phyloP scores from a whole-genome alignment of 805 yeast genomes.

The Candida ortonii region DNA sequence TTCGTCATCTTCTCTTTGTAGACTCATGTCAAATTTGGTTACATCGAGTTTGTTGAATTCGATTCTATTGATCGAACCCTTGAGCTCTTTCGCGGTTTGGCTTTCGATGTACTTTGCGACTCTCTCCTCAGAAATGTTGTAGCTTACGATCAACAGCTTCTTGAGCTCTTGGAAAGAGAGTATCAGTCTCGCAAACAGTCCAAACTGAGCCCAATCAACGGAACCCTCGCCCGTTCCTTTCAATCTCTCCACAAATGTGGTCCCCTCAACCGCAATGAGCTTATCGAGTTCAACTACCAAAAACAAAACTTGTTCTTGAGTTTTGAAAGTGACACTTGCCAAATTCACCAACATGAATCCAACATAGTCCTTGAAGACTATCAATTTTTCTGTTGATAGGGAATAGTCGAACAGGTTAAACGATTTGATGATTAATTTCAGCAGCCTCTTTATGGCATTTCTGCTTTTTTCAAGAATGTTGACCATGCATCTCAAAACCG shows the following conservation, averaged over 20 bases:
- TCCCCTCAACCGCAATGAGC: slow-evolving; percentile 40
- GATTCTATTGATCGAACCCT: slow-evolving; percentile 11
- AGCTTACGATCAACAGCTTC: slow-evolving; percentile 14
- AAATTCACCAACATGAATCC: slow-evolving; percentile 40
- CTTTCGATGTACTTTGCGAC: slow-evolving; percentile 23
- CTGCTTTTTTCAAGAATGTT: slow-evolving; percentile 40
- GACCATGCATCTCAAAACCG: slow-evolving; percentile 41
- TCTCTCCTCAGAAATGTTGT: slow-evolving; percentile 19
- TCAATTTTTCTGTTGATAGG: slow-evolving; percentile 9
- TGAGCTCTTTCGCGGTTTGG: slow-evolving; percentile 19
- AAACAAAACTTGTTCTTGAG: slow-evolving; percentile 51
- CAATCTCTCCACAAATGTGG: slow-evolving; percentile 31
- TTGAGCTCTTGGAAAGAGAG: slow-evolving; percentile 16
- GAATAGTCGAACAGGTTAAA: slow-evolving; percentile 25
- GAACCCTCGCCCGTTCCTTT: slow-evolving; percentile 13
- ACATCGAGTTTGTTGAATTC: slow-evolving; percentile 11
- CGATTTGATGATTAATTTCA: slow-evolving; percentile 32
- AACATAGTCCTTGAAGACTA: slow-evolving; percentile 27
- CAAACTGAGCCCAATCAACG: slow-evolving; percentile 6
- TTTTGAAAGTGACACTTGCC: slow-evolving; percentile 36
- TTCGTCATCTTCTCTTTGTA: background rate
- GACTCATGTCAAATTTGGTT: slow-evolving; percentile 9
- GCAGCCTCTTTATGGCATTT: slow-evolving; percentile 42
- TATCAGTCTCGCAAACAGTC: slow-evolving; percentile 18
- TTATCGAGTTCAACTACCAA: slow-evolving; percentile 45